These are phyloP conservation scores for Tetrahymena malaccensis DNA, from an alignment of 73 alveolate species.

Conservation along the genomic window DNA sequence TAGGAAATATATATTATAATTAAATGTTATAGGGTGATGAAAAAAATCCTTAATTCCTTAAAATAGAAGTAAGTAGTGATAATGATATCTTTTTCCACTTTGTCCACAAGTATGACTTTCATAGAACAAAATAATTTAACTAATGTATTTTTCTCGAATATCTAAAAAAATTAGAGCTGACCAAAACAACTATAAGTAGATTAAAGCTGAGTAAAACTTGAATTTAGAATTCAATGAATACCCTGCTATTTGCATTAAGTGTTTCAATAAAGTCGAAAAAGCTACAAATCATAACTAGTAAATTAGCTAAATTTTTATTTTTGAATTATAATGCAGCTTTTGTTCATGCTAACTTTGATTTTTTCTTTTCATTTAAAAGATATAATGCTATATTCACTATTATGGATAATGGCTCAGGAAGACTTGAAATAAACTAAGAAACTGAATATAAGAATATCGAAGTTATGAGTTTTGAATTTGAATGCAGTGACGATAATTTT, in stretches of 20 bases:
- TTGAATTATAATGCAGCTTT: too few species aligned
- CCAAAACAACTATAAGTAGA: slow-evolving; percentile 5
- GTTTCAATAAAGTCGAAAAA: slow-evolving; percentile 31
- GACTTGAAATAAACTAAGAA: slow-evolving; percentile 15
- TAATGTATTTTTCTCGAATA: not conserved
- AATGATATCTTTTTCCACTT: slow-evolving; percentile 35
- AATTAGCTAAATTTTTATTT: not conserved
- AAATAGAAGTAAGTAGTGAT: slow-evolving; percentile 32
- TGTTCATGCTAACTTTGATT: too few species aligned
- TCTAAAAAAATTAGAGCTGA: slow-evolving; percentile 3
- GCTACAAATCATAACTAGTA: not conserved
- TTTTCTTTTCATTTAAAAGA: not conserved
- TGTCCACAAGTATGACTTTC: slow-evolving; percentile 2
- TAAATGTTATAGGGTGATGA: slow-evolving; percentile 9
- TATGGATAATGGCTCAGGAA: slow-evolving; percentile 14
- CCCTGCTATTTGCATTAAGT: slow-evolving; percentile 40
- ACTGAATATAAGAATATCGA: slow-evolving; percentile 40
- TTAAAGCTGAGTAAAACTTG: slow-evolving; percentile 9
- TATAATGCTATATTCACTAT: slow-evolving; percentile 11
- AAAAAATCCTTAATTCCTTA: not conserved
- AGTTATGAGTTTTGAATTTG: slow-evolving; percentile 27
- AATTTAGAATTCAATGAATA: slow-evolving; percentile 19
- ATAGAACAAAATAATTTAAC: not conserved
- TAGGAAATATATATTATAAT: not conserved
- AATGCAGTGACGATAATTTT: slow-evolving; percentile 5